Evolutionary conservation across 2,329 filamentous ascomycete species (phyloP).

Genomic region (Penicillium brasilianum): DNA sequence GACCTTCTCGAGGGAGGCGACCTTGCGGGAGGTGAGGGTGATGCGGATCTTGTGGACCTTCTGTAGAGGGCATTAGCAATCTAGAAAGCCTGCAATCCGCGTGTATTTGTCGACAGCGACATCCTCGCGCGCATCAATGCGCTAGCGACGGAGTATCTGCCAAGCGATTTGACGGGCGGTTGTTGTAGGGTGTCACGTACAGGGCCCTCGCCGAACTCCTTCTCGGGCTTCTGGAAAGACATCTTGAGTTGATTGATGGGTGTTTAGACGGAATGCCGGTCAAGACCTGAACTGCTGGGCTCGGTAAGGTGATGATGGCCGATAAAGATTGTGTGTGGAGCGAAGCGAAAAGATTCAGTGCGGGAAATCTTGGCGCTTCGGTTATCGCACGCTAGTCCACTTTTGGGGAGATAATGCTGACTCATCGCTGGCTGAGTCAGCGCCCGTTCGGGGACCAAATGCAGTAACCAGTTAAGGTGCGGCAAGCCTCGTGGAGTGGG

Average conservation of each 20-base stretch:
- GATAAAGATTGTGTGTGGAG: slow-evolving; percentile 30
- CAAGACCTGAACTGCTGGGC: slow-evolving; percentile 80
- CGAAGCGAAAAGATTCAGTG: slow-evolving; percentile 36
- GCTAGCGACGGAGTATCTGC: not conserved
- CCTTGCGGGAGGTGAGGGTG: slow-evolving; percentile 94
- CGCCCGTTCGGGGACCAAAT: slow-evolving; percentile 26
- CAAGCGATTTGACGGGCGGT: slow-evolving; percentile 2
- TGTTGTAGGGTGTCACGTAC: slow-evolving; percentile 55
- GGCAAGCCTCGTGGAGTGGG: slow-evolving; percentile 10
- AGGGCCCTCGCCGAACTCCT: slow-evolving; percentile 88
- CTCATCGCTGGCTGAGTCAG: slow-evolving; percentile 9
- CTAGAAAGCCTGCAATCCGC: slow-evolving; percentile 12
- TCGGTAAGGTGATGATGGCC: slow-evolving; percentile 78
- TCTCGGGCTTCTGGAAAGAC: slow-evolving; percentile 95
- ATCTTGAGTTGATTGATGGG: slow-evolving; percentile 61
- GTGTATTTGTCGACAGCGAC: slow-evolving; percentile 17
- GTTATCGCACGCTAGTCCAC: slow-evolving; percentile 47
- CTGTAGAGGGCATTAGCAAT: slow-evolving; percentile 47
- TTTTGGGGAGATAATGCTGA: slow-evolving; percentile 27
- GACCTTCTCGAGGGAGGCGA: slow-evolving; percentile 95
- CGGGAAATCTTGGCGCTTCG: slow-evolving; percentile 43
- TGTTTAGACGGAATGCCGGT: slow-evolving; percentile 58
- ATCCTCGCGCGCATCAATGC: slow-evolving; percentile 2
- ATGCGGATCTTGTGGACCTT: slow-evolving; percentile 99
- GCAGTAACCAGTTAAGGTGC: slow-evolving; percentile 17